phyloP scores from a whole-genome alignment of 805 yeast genomes.

The Lachancea nothofagi region DNA sequence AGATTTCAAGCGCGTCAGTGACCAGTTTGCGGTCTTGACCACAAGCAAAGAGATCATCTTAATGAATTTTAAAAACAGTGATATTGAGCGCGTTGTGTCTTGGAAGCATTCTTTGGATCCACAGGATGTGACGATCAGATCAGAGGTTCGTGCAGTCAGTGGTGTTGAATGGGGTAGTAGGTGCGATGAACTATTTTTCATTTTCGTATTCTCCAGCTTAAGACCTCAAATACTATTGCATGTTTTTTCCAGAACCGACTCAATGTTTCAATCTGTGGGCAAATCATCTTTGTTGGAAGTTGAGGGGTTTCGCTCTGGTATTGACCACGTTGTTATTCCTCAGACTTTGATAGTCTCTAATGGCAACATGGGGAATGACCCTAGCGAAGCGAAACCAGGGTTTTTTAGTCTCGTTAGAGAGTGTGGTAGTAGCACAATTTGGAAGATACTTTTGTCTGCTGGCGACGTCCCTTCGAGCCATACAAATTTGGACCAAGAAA shows the following conservation, averaged over 20 bases:
- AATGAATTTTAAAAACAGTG: conserved; percentile 34
- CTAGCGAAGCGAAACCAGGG: not conserved
- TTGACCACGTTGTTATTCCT: conserved; percentile 3
- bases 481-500: not conserved
- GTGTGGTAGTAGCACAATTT: not conserved
- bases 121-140: conserved; percentile 47
- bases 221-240: conserved; percentile 20
- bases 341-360: not conserved
- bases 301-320: conserved; percentile 13
- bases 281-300: conserved; percentile 16
- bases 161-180: not conserved
- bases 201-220: conserved; percentile 19
- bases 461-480: not conserved
- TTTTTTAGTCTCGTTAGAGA: not conserved
- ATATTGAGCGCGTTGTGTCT: conserved; percentile 47
- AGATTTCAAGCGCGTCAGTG: conserved; percentile 38
- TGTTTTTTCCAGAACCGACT: conserved; percentile 13
- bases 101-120: conserved; percentile 68
- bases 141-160: conserved; percentile 32
- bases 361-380: not conserved
- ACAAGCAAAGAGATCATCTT: conserved; percentile 65
- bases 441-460: not conserved
- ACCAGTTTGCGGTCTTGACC: conserved; percentile 43
- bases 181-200: conserved; percentile 10
- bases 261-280: conserved; percentile 17